These are phyloP conservation scores for Fraxinus floribunda DNA, from an alignment of 305 asterid genomes.

Conservation along the genomic window DNA sequence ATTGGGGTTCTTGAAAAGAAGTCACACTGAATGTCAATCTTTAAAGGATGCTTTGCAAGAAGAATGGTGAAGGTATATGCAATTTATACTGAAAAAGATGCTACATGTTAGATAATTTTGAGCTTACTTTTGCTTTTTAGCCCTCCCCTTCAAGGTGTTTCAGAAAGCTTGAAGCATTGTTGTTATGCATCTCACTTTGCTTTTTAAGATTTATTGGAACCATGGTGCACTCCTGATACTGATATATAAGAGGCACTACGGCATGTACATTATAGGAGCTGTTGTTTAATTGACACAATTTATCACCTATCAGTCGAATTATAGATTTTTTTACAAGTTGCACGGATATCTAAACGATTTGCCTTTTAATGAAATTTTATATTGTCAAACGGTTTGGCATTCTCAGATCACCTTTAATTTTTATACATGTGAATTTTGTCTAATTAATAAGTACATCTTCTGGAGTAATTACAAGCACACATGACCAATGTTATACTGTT, in stretches of 20 bases:
- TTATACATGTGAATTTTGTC: background rate
- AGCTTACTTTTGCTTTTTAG: background rate
- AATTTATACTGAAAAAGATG: background rate
- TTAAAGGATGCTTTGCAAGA: background rate
- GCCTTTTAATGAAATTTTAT: background rate
- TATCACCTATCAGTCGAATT: background rate
- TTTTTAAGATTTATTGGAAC: background rate
- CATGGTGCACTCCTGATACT: background rate
- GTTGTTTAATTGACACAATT: background rate
- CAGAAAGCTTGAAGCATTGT: background rate
- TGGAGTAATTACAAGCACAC: background rate
- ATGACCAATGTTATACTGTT: background rate
- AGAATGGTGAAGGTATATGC: background rate
- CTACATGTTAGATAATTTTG: background rate
- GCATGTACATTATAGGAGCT: background rate
- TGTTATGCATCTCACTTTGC: background rate
- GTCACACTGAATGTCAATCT: background rate
- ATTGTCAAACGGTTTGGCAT: background rate
- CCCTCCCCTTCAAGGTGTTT: background rate
- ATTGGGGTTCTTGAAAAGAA: constrained; percentile 70
- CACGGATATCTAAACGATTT: background rate
- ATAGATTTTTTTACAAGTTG: background rate
- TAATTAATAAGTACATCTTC: background rate
- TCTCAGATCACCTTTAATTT: background rate
- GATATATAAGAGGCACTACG: background rate